These are phyloP conservation scores for Mycena chlorophos DNA, from an alignment of 768 basidiomycete species.

Conservation along the genomic window DNA sequence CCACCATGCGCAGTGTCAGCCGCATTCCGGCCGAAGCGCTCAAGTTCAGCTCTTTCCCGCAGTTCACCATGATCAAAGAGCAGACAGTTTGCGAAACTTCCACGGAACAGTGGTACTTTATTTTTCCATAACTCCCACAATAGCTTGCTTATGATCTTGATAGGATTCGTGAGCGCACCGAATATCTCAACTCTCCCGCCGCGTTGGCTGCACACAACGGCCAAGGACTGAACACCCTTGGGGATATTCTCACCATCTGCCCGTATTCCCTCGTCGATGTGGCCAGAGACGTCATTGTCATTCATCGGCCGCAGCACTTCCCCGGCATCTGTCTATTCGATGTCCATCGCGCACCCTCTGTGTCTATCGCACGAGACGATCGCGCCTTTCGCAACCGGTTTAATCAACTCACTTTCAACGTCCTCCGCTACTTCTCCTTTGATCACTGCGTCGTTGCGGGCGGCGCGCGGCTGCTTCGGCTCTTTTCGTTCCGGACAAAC, in stretches of 20 bases:
- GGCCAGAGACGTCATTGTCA: neutral
- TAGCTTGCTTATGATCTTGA: no score
- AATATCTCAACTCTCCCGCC: neutral
- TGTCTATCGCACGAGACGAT: neutral
- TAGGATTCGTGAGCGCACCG: neutral
- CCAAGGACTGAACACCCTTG: neutral
- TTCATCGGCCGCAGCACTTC: neutral
- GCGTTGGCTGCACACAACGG: neutral
- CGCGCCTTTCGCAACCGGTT: neutral
- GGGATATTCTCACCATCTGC: neutral
- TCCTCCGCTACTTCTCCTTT: neutral
- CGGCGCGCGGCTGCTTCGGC: neutral
- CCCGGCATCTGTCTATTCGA: neutral
- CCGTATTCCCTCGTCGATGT: neutral
- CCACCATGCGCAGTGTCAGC: neutral
- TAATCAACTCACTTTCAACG: neutral
- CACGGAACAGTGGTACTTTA: neutral
- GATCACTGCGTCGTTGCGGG: neutral
- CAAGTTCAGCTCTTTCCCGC: neutral
- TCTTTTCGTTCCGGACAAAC: neutral
- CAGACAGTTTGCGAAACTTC: neutral
- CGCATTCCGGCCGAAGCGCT: neutral
- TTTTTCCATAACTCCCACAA: neutral
- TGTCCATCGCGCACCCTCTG: neutral
- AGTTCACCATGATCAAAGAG: neutral